phyloP scores from a whole-genome alignment of 1,284 basidiomycete species.

The Entoloma clypeatum region DNA sequence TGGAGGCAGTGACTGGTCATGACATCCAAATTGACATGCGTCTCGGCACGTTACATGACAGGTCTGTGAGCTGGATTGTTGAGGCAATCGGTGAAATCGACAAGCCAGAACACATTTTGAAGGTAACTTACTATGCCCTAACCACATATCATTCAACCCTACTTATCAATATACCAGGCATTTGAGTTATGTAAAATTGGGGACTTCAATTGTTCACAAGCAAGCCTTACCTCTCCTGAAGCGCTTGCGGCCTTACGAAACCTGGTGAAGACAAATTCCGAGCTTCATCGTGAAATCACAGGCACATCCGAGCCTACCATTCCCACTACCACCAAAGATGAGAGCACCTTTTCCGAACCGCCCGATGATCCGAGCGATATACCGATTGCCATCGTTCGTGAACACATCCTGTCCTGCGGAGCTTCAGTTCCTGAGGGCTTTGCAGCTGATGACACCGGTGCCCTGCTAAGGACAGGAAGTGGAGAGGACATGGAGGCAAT shows the following conservation, averaged over 20 bases:
- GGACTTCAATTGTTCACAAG: conserved; percentile 18
- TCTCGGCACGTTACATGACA: conserved; percentile 16
- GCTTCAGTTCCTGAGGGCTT: too few species aligned
- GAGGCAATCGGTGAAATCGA: conserved; percentile 13
- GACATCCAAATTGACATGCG: conserved; percentile 14
- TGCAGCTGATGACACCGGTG: too few species aligned
- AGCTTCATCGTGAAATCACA: conserved; percentile 16
- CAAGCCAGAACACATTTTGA: conserved; percentile 15
- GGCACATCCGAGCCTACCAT: too few species aligned
- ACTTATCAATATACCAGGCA: too few species aligned
- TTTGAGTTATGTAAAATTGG: conserved; percentile 18
- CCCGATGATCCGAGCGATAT: too few species aligned
- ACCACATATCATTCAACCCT: neutral
- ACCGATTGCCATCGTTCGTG: too few species aligned
- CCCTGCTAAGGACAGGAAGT: too few species aligned
- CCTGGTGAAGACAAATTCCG: conserved; percentile 17
- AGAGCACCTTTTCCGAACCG: too few species aligned
- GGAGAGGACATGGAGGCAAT: too few species aligned
- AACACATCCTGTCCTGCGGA: too few species aligned
- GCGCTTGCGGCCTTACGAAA: conserved; percentile 16
- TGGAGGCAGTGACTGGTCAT: conserved; percentile 4
- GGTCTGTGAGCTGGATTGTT: conserved; percentile 18
- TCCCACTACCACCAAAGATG: too few species aligned
- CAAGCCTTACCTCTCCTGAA: conserved; percentile 15
- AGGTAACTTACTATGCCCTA: conserved; percentile 9